Percentiles rank a stretch among this genome's conserved stretches.
Conservation (phyloP, 2,329 filamentous ascomycete species). For the Trichocomaceae sp. region DNA sequence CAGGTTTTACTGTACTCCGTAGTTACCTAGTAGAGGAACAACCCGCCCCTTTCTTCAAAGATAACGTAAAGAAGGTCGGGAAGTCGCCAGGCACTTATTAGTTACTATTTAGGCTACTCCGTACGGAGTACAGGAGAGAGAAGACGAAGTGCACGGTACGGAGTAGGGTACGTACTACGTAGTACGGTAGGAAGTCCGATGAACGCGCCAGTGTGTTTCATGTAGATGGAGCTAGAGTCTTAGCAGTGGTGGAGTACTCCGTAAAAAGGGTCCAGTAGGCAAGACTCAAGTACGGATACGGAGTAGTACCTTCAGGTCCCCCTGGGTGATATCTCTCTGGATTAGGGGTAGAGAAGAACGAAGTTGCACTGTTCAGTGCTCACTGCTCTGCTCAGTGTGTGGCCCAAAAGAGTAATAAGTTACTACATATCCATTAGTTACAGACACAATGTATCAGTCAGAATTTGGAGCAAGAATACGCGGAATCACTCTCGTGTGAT, state of each 20-base stretch:
- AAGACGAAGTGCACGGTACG: not conserved
- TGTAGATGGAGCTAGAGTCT: not conserved
- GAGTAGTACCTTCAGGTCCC: no score
- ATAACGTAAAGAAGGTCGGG: not conserved
- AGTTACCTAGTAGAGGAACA: no score
- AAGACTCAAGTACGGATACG: no score
- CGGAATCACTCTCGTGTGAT: not conserved
- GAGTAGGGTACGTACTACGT: no score
- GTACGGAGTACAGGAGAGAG: no score
- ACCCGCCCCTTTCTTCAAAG: not conserved
- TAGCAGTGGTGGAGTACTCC: not conserved
- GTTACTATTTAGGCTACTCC: not conserved
- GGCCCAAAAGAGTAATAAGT: not conserved
- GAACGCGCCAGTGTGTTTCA: conserved; percentile 5
- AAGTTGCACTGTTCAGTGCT: no score
- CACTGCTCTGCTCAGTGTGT: no score
- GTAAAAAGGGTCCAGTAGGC: not conserved
- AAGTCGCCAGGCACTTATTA: not conserved
- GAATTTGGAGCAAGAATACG: not conserved
- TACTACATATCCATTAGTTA: no score
- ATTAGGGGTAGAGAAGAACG: not conserved
- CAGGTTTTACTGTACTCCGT: no score
- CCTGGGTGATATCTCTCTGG: not conserved
- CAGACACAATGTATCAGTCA: not conserved
- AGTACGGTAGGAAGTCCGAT: not conserved